Conservation (phyloP, 2,329 filamentous ascomycete genomes). For the Pseudogymnoascus sp. region DNA sequence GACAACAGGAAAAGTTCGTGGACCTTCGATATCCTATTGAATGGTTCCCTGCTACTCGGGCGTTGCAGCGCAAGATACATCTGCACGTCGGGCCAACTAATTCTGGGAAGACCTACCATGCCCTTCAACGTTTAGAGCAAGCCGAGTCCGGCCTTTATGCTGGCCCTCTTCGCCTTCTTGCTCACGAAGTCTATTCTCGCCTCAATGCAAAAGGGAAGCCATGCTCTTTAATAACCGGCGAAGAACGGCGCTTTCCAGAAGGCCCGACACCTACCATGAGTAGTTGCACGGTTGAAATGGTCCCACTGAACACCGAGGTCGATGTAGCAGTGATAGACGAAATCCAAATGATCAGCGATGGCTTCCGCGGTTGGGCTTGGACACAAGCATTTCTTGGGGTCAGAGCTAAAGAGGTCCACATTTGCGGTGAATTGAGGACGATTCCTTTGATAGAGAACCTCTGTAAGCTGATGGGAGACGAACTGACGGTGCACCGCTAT, state of each 20-base stretch:
- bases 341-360: constrained; percentile 90
- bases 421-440: constrained; percentile 83
- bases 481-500: constrained; percentile 74
- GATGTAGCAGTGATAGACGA: constrained; percentile 97
- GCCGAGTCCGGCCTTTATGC: constrained; percentile 77
- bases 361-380: constrained; percentile 85
- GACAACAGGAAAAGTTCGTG: constrained; percentile 54
- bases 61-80: constrained; percentile 74
- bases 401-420: constrained; percentile 79
- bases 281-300: constrained; percentile 95
- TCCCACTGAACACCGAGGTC: constrained; percentile 39
- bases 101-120: constrained; percentile 95
- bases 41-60: constrained; percentile 82
- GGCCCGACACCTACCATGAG: constrained; percentile 52
- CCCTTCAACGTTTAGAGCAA: constrained; percentile 73
- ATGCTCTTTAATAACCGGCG: constrained; percentile 81
- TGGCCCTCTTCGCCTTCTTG: constrained; percentile 78
- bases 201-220: constrained; percentile 68
- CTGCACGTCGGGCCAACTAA: constrained; percentile 95
- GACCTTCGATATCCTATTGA: constrained; percentile 84
- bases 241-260: constrained; percentile 69
- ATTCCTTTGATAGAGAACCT: constrained; percentile 72
- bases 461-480: constrained; percentile 72
- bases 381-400: constrained; percentile 83
- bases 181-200: constrained; percentile 90